Conservation (phyloP, 495 filamentous ascomycete species). For the Cercophora newfieldiana region DNA sequence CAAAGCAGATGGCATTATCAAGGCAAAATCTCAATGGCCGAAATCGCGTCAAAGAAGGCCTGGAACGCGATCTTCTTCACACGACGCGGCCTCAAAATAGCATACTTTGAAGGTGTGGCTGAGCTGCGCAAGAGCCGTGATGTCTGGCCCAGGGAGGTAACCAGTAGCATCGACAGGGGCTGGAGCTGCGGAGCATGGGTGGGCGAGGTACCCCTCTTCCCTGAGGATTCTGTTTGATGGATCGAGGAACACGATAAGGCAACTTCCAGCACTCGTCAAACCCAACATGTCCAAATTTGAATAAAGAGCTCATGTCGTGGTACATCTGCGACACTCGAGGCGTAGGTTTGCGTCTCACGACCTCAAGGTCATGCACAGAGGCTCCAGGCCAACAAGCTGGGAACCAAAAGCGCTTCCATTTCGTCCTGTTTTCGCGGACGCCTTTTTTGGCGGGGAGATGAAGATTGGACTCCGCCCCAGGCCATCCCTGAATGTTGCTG, state of each 20-base stretch:
- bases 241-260: neutral
- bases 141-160: neutral
- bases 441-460: neutral
- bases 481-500: neutral
- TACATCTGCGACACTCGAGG: neutral
- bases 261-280: neutral
- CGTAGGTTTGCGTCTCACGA: neutral
- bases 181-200: neutral
- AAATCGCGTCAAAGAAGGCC: neutral
- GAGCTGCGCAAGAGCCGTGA: neutral
- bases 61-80: too few species aligned
- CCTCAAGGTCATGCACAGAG: neutral
- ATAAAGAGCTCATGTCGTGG: neutral
- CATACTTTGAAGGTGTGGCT: neutral
- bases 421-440: neutral
- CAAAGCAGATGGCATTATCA: neutral
- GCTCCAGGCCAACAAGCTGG: neutral
- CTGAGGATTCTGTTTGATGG: neutral
- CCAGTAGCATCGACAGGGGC: neutral
- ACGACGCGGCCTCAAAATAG: neutral
- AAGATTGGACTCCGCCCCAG: constrained; percentile 1
- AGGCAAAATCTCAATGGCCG: too few species aligned
- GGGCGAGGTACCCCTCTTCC: neutral
- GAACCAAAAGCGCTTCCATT: neutral
- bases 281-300: neutral